A percentile compares a stretch with the other conserved stretches of the same genome.
These are phyloP conservation scores for Starmera stellimalicola DNA, from an alignment of 1,139 yeast genomes.

Conservation along the genomic window DNA sequence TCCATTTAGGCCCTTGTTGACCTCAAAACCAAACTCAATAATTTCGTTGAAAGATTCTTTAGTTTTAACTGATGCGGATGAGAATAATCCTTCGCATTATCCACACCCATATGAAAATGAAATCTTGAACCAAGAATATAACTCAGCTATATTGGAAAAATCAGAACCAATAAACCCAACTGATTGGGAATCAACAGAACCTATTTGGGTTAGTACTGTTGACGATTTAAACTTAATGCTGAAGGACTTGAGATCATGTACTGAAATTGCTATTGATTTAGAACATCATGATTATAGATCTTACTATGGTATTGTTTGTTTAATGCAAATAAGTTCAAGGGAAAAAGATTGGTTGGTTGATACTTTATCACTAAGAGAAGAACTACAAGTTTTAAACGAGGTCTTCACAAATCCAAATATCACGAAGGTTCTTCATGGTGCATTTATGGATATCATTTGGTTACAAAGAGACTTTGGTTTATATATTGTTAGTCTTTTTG, in stretches of 20 bases:
- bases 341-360: slow-evolving; percentile 81
- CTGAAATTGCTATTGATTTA: slow-evolving; percentile 86
- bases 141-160: slow-evolving; percentile 39
- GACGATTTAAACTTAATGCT: slow-evolving; percentile 48
- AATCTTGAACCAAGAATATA: slow-evolving; percentile 64
- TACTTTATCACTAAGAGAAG: slow-evolving; percentile 65
- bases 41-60: slow-evolving; percentile 44
- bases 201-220: slow-evolving; percentile 63
- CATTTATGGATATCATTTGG: slow-evolving; percentile 96
- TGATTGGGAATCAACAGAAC: slow-evolving; percentile 58
- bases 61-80: slow-evolving; percentile 30
- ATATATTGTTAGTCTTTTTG: slow-evolving; percentile 83
- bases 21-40: slow-evolving; percentile 62
- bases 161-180: slow-evolving; percentile 44
- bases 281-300: slow-evolving; percentile 94
- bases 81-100: slow-evolving; percentile 48
- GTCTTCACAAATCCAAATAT: slow-evolving; percentile 75
- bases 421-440: slow-evolving; percentile 90
- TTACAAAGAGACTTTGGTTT: slow-evolving; percentile 91
- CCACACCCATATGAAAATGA: slow-evolving; percentile 79
- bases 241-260: slow-evolving; percentile 34
- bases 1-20: slow-evolving; percentile 73
- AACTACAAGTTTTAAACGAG: slow-evolving; percentile 55
- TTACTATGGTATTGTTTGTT: slow-evolving; percentile 81
- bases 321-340: slow-evolving; percentile 87